phyloP scores from a whole-genome alignment of 768 basidiomycete genomes.

The Chalciporus pseudorubinellus region DNA sequence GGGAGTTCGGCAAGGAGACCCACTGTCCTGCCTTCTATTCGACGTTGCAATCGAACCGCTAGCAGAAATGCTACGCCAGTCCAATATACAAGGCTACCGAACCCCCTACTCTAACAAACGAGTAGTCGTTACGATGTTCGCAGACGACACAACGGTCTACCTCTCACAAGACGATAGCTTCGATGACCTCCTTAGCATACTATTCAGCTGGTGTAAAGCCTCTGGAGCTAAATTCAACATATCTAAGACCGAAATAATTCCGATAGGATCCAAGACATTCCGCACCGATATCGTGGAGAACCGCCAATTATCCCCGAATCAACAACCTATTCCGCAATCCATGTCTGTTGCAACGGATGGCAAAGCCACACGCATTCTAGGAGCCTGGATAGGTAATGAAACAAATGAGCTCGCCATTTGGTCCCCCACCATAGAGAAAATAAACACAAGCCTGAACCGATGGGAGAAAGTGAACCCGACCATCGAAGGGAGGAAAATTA shows the following conservation, averaged over 20 bases:
- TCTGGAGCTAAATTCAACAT: slow-evolving; percentile 21
- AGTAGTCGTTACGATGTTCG: slow-evolving; percentile 23
- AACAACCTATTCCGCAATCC: neutral
- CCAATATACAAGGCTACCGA: slow-evolving; percentile 12
- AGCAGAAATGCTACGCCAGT: slow-evolving; percentile 13
- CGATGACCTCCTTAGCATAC: slow-evolving; percentile 23
- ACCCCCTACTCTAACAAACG: slow-evolving; percentile 11
- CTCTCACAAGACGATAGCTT: slow-evolving; percentile 18
- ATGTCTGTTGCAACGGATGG: slow-evolving; percentile 12
- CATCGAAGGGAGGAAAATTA: slow-evolving; percentile 3
- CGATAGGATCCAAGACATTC: slow-evolving; percentile 20
- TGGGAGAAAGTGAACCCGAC: slow-evolving; percentile 20
- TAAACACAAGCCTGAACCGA: neutral
- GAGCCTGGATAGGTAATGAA: slow-evolving; percentile 26
- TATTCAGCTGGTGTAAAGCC: slow-evolving; percentile 34
- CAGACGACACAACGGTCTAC: slow-evolving; percentile 27
- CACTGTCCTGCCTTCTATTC: slow-evolving; percentile 33
- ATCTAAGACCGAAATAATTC: slow-evolving; percentile 22
- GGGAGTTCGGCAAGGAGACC: slow-evolving; percentile 38
- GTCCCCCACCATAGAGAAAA: slow-evolving; percentile 19
- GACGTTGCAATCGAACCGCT: slow-evolving; percentile 33
- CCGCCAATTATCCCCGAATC: neutral
- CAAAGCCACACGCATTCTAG: slow-evolving; percentile 8
- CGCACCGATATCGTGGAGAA: neutral
- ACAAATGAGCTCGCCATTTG: slow-evolving; percentile 10